phyloP scores from a whole-genome alignment of 345 rosid genomes.

The Corchorus capsularis region DNA sequence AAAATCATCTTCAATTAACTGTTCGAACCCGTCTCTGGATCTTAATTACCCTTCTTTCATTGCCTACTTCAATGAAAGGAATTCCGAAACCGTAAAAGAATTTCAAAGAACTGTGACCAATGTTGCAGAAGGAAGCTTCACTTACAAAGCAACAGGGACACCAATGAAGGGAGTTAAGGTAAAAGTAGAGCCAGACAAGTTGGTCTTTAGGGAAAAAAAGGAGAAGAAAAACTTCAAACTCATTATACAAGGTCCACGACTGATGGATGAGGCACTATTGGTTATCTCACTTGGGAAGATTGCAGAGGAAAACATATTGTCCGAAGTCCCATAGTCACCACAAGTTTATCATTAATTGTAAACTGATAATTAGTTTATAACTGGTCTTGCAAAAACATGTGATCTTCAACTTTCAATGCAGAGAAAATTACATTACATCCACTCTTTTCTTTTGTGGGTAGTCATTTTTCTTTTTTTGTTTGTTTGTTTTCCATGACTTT shows the following conservation, averaged over 20 bases:
- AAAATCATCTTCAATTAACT: constrained; percentile 32
- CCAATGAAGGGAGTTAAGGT: constrained; percentile 34
- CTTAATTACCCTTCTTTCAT: constrained; percentile 61
- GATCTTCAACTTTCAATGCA: too few relatives aligned
- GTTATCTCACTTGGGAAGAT: constrained; percentile 48
- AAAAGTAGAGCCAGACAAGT: constrained; percentile 32
- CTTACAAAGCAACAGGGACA: constrained; percentile 35
- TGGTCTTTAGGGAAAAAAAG: constrained; percentile 40
- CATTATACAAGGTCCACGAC: constrained; percentile 34
- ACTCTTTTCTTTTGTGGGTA: too few relatives aligned
- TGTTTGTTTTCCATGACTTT: too few relatives aligned
- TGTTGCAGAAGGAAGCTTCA: constrained; percentile 36
- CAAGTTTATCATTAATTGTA: not conserved
- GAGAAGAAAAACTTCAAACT: constrained; percentile 43
- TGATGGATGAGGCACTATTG: constrained; percentile 17
- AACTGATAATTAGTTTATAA: too few relatives aligned
- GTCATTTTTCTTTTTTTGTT: too few relatives aligned
- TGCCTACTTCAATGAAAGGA: constrained; percentile 27
- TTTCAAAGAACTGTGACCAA: constrained; percentile 54
- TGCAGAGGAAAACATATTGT: constrained; percentile 34
- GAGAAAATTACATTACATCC: too few relatives aligned
- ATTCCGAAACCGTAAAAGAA: constrained; percentile 13
- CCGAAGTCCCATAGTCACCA: constrained; percentile 46
- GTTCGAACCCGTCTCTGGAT: constrained; percentile 41
- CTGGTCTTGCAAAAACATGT: too few relatives aligned